These are phyloP conservation scores for Haematococcus lacustris DNA, from an alignment of 139 green algal genomes.

Conservation along the genomic window DNA sequence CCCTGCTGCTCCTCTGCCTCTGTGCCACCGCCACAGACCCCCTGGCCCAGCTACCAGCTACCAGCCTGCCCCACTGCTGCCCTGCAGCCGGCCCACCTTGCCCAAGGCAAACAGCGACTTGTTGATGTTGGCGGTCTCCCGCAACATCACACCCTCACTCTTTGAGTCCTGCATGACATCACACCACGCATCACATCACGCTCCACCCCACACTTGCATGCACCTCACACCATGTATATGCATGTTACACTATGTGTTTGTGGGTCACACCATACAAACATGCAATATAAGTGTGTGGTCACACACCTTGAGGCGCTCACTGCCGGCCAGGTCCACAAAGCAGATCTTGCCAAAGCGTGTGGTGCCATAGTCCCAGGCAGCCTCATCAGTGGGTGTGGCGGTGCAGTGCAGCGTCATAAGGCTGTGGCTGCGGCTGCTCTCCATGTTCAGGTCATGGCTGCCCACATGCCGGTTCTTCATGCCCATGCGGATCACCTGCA, in stretches of 20 bases:
- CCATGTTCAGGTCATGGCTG: slow-evolving; percentile 80
- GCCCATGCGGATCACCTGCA: slow-evolving; percentile 58
- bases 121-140: slow-evolving; percentile 93
- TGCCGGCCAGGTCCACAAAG: slow-evolving; percentile 91
- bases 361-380: slow-evolving; percentile 43
- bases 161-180: slow-evolving; percentile 42
- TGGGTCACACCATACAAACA: not conserved
- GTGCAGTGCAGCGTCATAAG: slow-evolving; percentile 83
- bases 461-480: slow-evolving; percentile 69
- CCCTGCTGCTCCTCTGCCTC: no score
- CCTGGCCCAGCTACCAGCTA: no score
- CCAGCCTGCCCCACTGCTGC: no score
- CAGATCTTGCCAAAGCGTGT: slow-evolving; percentile 62
- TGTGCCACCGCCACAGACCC: no score
- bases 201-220: not conserved
- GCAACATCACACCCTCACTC: slow-evolving; percentile 58
- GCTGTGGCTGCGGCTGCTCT: slow-evolving; percentile 70
- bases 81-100: slow-evolving; percentile 53
- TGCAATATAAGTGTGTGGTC: no score
- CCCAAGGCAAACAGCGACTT: slow-evolving; percentile 84
- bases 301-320: slow-evolving; percentile 68
- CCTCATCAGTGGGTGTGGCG: slow-evolving; percentile 18
- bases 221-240: not conserved
- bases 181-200: not conserved
- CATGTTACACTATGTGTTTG: no score